Evolutionary conservation across 495 filamentous ascomycete species (phyloP).

Genomic region (Penicillium soppii): DNA sequence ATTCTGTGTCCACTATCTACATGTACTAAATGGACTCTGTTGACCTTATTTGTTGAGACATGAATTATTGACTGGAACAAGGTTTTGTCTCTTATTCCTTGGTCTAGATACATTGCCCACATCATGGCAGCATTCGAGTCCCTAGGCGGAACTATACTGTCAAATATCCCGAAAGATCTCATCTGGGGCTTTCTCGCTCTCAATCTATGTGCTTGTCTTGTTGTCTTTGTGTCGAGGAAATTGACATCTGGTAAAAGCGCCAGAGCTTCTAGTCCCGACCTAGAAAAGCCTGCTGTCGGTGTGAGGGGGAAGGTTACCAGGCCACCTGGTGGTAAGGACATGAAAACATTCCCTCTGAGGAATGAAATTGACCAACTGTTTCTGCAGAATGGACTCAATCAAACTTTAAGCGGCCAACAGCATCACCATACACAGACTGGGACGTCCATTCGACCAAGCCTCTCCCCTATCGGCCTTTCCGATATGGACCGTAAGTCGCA

Average conservation of each 20-base stretch:
- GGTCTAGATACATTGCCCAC: neutral
- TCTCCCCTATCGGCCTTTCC: constrained; percentile 81
- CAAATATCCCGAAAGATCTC: constrained; percentile 17
- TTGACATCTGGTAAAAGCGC: constrained; percentile 18
- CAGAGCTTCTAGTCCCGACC: constrained; percentile 24
- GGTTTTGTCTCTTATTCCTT: neutral
- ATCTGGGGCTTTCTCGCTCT: constrained; percentile 22
- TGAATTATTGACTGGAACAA: neutral
- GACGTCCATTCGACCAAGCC: constrained; percentile 69
- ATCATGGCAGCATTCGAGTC: constrained; percentile 5
- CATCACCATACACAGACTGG: constrained; percentile 70
- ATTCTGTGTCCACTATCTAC: neutral
- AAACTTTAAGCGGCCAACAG: constrained; percentile 65
- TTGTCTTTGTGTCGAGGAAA: constrained; percentile 20
- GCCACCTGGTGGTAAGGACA: constrained; percentile 35
- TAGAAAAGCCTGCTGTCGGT: constrained; percentile 24
- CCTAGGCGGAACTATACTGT: constrained; percentile 2
- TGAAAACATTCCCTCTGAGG: too few species aligned
- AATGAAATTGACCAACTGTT: neutral
- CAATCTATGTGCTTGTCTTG: constrained; percentile 21
- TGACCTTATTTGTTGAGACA: neutral
- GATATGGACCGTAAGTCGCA: constrained; percentile 65
- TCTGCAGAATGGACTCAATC: constrained; percentile 65
- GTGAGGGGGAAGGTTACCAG: constrained; percentile 20
- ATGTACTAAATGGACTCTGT: neutral